These are phyloP conservation scores for Xylaria grammica DNA, from an alignment of 495 filamentous ascomycete genomes.

Conservation along the genomic window DNA sequence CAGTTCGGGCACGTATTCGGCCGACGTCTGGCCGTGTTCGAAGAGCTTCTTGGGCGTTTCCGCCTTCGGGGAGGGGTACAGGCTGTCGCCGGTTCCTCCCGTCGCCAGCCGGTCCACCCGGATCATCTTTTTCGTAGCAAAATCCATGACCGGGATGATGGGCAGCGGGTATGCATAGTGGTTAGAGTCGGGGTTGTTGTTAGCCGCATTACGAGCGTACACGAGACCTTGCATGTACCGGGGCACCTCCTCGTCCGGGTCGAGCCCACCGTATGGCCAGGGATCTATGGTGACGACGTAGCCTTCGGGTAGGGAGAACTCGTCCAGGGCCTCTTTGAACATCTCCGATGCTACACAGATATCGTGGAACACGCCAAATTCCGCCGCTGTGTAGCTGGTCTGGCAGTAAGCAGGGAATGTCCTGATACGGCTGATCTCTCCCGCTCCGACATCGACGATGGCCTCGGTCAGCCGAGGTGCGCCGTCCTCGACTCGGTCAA, in stretches of 20 bases:
- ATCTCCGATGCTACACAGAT: slow-evolving; percentile 63
- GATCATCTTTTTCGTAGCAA: slow-evolving; percentile 55
- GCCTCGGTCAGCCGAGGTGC: slow-evolving; percentile 66
- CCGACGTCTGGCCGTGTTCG: slow-evolving; percentile 42
- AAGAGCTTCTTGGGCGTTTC: slow-evolving; percentile 45
- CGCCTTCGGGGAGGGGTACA: slow-evolving; percentile 23
- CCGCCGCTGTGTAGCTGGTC: slow-evolving; percentile 63
- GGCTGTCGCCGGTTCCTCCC: slow-evolving; percentile 36
- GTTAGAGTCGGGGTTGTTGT: slow-evolving; percentile 57
- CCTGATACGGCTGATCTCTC: slow-evolving; percentile 54
- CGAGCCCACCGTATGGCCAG: slow-evolving; percentile 71
- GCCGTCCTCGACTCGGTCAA: slow-evolving; percentile 67
- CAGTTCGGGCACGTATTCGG: slow-evolving; percentile 61
- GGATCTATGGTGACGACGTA: slow-evolving; percentile 71
- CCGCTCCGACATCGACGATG: slow-evolving; percentile 61
- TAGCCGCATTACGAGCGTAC: slow-evolving; percentile 54
- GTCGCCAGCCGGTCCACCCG: slow-evolving; percentile 61
- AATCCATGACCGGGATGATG: slow-evolving; percentile 61
- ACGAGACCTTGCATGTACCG: slow-evolving; percentile 56
- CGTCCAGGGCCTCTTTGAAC: slow-evolving; percentile 64
- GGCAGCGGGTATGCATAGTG: slow-evolving; percentile 64
- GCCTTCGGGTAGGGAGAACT: slow-evolving; percentile 66
- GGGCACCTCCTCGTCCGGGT: slow-evolving; percentile 60
- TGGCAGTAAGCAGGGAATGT: slow-evolving; percentile 65
- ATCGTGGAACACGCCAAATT: slow-evolving; percentile 67